Evolutionary conservation across 768 basidiomycete species (phyloP).

Genomic region (Daedaleopsis nitida): DNA sequence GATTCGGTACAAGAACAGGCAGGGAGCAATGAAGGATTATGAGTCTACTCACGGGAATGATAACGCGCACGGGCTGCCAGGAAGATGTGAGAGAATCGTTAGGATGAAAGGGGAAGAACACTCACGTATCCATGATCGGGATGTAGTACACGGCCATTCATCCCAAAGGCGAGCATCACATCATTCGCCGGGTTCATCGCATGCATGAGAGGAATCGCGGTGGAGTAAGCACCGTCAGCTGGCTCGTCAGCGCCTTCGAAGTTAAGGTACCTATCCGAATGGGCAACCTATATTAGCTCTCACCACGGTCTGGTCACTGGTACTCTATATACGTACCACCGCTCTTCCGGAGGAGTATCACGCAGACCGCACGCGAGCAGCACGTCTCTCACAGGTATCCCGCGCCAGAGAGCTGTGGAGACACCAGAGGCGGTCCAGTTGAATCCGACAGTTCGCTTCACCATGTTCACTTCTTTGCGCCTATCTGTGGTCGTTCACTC

Average conservation of each 20-base stretch:
- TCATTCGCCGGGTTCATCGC: slow-evolving; percentile 26
- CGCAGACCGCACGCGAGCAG: slow-evolving; percentile 20
- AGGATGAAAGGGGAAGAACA: neutral
- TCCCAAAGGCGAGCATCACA: slow-evolving; percentile 24
- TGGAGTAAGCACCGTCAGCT: slow-evolving; percentile 22
- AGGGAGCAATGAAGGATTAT: too few relatives aligned
- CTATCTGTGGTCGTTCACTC: slow-evolving; percentile 8
- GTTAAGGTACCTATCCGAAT: slow-evolving; percentile 14
- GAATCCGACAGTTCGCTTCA: slow-evolving; percentile 19
- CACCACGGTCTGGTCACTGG: too few relatives aligned
- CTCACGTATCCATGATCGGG: slow-evolving; percentile 27
- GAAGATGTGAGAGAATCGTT: too few relatives aligned
- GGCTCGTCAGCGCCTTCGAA: slow-evolving; percentile 25
- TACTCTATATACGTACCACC: slow-evolving; percentile 9
- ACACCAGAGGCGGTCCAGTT: slow-evolving; percentile 22
- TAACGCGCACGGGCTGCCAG: slow-evolving; percentile 17
- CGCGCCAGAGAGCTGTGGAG: slow-evolving; percentile 24
- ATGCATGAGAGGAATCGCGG: slow-evolving; percentile 24
- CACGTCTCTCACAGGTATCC: slow-evolving; percentile 21
- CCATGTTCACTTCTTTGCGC: slow-evolving; percentile 26
- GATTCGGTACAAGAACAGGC: neutral
- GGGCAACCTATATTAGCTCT: too few relatives aligned
- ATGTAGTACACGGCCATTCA: slow-evolving; percentile 26
- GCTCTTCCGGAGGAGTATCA: slow-evolving; percentile 16
- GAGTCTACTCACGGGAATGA: slow-evolving; percentile 20